Base-by-base conservation (phyloP, 2,329 filamentous ascomycete genomes). In the Xenoacremonium recifei region DNA sequence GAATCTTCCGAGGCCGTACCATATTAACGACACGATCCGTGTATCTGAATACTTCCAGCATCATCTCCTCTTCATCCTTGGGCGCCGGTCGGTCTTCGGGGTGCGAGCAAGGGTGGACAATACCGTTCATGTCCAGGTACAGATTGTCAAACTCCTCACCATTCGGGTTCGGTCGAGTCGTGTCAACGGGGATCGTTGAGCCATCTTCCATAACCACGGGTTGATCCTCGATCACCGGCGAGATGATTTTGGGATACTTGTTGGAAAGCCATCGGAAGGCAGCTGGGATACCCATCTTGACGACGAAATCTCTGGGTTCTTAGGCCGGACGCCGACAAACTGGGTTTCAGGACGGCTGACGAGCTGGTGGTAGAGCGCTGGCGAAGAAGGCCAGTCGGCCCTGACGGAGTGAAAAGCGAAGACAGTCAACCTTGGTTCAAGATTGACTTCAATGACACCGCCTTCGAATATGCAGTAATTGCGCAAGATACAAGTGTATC, bases 71-170 rank as follows among this genome's bases (percentile, higher is more conserved):
- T 71, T 99, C 93, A 47, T 93, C 92, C 60, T 85, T 87, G 10
- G 93, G 93, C 4, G 93, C 82, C 2, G 93, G 90, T 49, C 83
- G 82, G 60, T 97, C 92, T 66, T 99, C 93, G 1, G 93, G 93
- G 70, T 99, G 93, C 35, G 92, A 96, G 71, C 93, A 99, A 21
- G 95, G 95, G 73, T 99, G 93, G 27, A 99, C 93, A 54, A 99
- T 99, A 64, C 93, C 95, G 67, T 99, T 99, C 92, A 99, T 97
- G 61, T 99, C 93, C 50, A 99, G 80, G 62, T 99, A 99, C 5
- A 99, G 75, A 60, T 99, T 99, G 70, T 99, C 92, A 60, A 96
- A 88, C 67, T 99, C 93, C 69, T 97, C 92, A 64, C 90, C 90
- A 69, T 99, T 99, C 3, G 95, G 95, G 61, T 99, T 99, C 5